Conservation (phyloP, 2,329 filamentous ascomycete species). For the Hypocreales sp. region DNA sequence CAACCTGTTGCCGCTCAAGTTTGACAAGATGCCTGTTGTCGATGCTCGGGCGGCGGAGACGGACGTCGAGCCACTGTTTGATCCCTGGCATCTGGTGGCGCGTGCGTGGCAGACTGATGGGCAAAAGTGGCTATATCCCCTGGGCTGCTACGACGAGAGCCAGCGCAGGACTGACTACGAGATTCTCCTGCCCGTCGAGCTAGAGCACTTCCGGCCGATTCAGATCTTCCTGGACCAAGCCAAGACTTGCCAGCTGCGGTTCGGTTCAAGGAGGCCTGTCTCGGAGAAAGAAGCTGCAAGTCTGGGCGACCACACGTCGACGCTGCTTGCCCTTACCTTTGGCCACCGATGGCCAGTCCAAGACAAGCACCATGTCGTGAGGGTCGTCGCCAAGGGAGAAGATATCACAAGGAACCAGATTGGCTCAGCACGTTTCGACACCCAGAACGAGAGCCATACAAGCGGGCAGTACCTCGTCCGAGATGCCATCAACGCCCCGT, state of each 20-base stretch:
- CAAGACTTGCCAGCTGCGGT: slow-evolving; percentile 17
- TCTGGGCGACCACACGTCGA: slow-evolving; percentile 25
- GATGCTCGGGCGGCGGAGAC: slow-evolving; percentile 20
- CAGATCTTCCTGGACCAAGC: slow-evolving; percentile 22
- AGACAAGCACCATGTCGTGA: slow-evolving; percentile 26
- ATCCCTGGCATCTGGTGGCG: slow-evolving; percentile 31
- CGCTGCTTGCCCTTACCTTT: slow-evolving; percentile 30
- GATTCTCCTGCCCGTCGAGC: slow-evolving; percentile 24
- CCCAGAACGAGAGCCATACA: slow-evolving; percentile 7
- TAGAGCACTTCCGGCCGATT: slow-evolving; percentile 22
- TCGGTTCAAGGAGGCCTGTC: slow-evolving; percentile 6
- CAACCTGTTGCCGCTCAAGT: slow-evolving; percentile 51
- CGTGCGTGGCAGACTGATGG: slow-evolving; percentile 20
- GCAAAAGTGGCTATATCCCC: slow-evolving; percentile 10
- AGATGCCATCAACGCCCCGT: slow-evolving; percentile 19
- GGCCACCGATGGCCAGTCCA: slow-evolving; percentile 27
- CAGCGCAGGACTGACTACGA: slow-evolving; percentile 18
- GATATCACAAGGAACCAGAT: slow-evolving; percentile 15
- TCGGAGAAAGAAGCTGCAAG: slow-evolving; percentile 5
- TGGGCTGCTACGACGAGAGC: slow-evolving; percentile 19
- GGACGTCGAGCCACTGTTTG: slow-evolving; percentile 20
- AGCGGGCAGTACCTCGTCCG: slow-evolving; percentile 22
- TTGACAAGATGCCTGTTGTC: slow-evolving; percentile 22
- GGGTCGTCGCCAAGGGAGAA: slow-evolving; percentile 15
- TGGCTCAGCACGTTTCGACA: slow-evolving; percentile 12